Evolutionary conservation across 2,329 filamentous ascomycete genomes (phyloP).

Genomic region (Aspergillus quadrilineatus): DNA sequence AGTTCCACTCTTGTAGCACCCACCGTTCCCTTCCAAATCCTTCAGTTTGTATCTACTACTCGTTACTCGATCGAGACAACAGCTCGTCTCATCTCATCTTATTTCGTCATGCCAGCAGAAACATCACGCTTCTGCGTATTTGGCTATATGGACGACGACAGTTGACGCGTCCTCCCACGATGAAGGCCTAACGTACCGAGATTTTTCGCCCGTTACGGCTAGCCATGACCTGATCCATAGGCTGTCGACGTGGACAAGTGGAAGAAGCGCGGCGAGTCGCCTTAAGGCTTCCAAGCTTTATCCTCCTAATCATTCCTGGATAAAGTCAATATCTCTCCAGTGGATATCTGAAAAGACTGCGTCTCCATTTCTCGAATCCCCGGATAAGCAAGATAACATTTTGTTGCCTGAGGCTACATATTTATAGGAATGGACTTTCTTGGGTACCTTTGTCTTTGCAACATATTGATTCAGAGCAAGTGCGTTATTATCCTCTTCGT

Average conservation of each 20-base stretch:
- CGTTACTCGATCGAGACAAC: not conserved
- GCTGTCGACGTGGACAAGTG: not conserved
- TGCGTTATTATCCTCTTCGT: not conserved
- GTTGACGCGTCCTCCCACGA: not conserved
- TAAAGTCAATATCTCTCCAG: not conserved
- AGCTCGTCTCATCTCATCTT: not conserved
- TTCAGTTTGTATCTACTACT: not conserved
- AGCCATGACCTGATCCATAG: not conserved
- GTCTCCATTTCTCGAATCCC: not conserved
- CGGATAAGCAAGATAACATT: not conserved
- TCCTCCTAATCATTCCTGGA: not conserved
- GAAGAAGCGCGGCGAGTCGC: not conserved
- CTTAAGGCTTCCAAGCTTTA: not conserved
- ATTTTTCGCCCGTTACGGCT: not conserved
- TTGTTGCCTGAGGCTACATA: not conserved
- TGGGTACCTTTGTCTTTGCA: not conserved
- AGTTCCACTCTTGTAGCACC: not conserved
- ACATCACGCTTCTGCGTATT: not conserved
- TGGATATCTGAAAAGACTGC: not conserved
- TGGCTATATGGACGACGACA: slow-evolving; percentile 10
- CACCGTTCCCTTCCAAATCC: not conserved
- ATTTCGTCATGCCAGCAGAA: not conserved
- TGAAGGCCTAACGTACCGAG: not conserved
- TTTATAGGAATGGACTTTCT: not conserved
- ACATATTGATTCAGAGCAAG: not conserved